Conservation (phyloP, 2,329 filamentous ascomycete species). For the Malbranchea cinnamomea region DNA sequence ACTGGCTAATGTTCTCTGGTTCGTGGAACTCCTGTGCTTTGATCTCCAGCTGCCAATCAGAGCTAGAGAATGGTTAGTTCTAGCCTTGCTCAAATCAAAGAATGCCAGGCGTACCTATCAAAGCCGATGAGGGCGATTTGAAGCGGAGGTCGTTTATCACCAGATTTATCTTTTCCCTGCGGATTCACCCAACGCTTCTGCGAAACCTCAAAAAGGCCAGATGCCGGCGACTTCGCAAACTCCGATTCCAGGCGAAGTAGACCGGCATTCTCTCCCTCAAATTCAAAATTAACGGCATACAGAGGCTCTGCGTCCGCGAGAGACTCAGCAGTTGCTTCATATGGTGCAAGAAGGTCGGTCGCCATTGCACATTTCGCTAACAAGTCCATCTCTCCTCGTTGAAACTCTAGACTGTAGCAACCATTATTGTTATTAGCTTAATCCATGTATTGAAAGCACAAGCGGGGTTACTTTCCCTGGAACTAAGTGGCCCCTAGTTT, state of each 20-base stretch:
- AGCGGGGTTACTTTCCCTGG: slow-evolving; percentile 18
- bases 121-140: slow-evolving; percentile 25
- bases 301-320: slow-evolving; percentile 16
- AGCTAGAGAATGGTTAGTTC: slow-evolving; percentile 14
- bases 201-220: slow-evolving; percentile 20
- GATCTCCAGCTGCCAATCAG: slow-evolving; percentile 28
- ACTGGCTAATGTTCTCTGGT: slow-evolving; percentile 13
- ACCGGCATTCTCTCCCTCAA: slow-evolving; percentile 15
- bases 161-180: slow-evolving; percentile 11
- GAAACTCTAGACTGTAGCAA: slow-evolving; percentile 13
- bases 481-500: slow-evolving; percentile 23
- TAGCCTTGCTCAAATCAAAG: background rate
- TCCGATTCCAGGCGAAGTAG: slow-evolving; percentile 25
- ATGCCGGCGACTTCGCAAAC: slow-evolving; percentile 17
- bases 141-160: slow-evolving; percentile 16
- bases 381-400: slow-evolving; percentile 14
- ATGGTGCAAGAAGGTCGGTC: slow-evolving; percentile 16
- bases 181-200: slow-evolving; percentile 23
- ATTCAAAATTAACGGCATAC: slow-evolving; percentile 29
- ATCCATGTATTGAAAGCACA: background rate
- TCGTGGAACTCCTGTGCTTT: slow-evolving; percentile 24
- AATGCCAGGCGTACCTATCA: slow-evolving; percentile 16
- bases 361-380: slow-evolving; percentile 17
- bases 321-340: slow-evolving; percentile 11
- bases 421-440: background rate